phyloP scores from a whole-genome alignment of 139 green algal genomes.

The Chlorella sp. region DNA sequence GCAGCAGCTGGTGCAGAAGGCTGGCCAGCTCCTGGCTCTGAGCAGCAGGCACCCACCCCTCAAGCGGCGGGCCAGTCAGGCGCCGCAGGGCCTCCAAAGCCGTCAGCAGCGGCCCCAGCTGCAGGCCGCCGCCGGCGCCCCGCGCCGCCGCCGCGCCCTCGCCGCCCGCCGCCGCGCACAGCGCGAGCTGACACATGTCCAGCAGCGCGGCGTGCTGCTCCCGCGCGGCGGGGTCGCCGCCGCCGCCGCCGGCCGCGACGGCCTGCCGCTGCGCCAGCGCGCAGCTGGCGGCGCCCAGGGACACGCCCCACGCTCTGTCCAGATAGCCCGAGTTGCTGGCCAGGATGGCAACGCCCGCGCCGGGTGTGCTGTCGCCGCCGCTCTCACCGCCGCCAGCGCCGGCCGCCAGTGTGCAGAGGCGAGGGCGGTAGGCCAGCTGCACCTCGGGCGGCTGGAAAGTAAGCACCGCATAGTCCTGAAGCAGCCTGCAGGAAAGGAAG shows the following conservation, averaged over 20 bases:
- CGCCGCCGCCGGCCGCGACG: slow-evolving; percentile 6
- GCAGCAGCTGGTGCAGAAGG: neutral
- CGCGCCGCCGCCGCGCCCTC: neutral
- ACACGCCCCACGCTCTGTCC: too few species aligned
- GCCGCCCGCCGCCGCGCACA: slow-evolving; percentile 31
- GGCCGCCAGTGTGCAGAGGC: slow-evolving; percentile 35
- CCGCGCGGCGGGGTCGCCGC: neutral
- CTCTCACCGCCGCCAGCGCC: neutral
- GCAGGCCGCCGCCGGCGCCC: neutral
- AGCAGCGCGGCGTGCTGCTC: slow-evolving; percentile 41
- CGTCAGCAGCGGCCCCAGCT: neutral
- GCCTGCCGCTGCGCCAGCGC: slow-evolving; percentile 44
- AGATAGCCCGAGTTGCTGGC: too few species aligned
- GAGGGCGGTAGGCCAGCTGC: slow-evolving; percentile 37
- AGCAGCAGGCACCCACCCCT: slow-evolving; percentile 12
- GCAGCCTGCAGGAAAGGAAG: slow-evolving; percentile 23
- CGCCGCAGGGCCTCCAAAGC: slow-evolving; percentile 18
- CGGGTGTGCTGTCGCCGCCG: neutral
- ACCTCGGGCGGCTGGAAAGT: slow-evolving; percentile 43
- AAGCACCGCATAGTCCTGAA: slow-evolving; percentile 65
- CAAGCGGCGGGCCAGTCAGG: slow-evolving; percentile 22
- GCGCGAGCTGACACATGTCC: slow-evolving; percentile 45
- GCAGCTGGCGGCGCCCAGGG: slow-evolving; percentile 44
- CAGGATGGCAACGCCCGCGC: too few species aligned
- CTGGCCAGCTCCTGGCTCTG: slow-evolving; percentile 12